Evolutionary conservation across 75 land plant genomes (phyloP).

Genomic region (Larix kaempferi): DNA sequence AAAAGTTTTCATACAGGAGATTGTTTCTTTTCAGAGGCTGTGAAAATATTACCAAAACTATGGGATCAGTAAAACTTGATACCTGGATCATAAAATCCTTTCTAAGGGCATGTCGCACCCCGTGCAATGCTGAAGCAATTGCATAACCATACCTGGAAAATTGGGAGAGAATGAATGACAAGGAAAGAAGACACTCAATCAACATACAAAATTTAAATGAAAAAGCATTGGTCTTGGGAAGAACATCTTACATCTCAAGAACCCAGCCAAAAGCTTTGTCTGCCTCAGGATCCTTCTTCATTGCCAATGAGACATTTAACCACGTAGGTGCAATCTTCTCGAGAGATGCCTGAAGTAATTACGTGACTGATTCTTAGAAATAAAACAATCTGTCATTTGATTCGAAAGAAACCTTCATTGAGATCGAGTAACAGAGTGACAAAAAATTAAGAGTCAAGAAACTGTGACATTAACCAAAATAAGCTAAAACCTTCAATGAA

Average conservation of each 20-base stretch:
- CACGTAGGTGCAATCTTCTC: slow-evolving; percentile 93
- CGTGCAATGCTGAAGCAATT: slow-evolving; percentile 92
- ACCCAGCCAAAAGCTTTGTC: slow-evolving; percentile 99
- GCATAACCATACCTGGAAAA: slow-evolving; percentile 95
- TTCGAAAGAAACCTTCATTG: background rate
- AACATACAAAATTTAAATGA: background rate
- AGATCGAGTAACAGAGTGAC: background rate
- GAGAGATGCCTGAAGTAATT: slow-evolving; percentile 58
- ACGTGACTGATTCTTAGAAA: background rate
- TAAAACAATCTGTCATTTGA: background rate
- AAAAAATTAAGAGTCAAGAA: background rate
- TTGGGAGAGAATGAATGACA: background rate
- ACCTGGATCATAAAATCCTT: slow-evolving; percentile 99
- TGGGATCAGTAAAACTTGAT: background rate
- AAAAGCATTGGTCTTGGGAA: background rate
- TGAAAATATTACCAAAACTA: background rate
- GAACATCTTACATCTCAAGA: slow-evolving; percentile 82
- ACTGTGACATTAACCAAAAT: background rate
- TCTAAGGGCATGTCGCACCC: slow-evolving; percentile 69
- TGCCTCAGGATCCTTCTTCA: slow-evolving; percentile 92
- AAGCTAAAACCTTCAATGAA: too few relatives aligned
- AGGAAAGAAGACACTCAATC: background rate
- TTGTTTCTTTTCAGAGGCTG: background rate
- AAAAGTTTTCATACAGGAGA: background rate
- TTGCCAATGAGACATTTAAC: slow-evolving; percentile 94